Conservation (phyloP, 148 eudicot species). For the Amaranthus palmeri region DNA sequence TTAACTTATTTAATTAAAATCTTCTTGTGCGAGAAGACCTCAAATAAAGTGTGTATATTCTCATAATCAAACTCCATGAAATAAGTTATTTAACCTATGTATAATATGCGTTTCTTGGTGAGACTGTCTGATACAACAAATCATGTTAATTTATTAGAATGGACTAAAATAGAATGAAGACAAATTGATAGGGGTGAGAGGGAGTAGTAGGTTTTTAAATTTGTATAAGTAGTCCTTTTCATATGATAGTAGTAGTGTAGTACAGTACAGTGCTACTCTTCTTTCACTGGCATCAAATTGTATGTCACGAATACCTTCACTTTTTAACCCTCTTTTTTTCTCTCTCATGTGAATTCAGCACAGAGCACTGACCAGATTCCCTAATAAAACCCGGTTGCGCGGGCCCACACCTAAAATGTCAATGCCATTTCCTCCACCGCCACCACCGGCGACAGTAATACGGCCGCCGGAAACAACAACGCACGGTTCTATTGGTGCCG, state of each 20-base stretch:
- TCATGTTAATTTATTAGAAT: too few relatives aligned
- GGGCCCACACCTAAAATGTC: conserved; percentile 8
- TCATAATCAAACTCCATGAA: too few relatives aligned
- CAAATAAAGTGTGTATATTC: too few relatives aligned
- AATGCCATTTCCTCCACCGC: conserved; percentile 1
- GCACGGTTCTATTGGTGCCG: conserved; percentile 48
- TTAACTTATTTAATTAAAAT: too few relatives aligned
- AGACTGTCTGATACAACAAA: too few relatives aligned
- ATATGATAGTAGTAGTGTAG: not conserved
- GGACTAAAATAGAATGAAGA: too few relatives aligned
- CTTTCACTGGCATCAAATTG: conserved; percentile 16
- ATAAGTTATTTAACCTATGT: too few relatives aligned
- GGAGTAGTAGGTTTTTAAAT: not conserved
- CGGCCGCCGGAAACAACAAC: not conserved
- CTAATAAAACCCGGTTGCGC: not conserved
- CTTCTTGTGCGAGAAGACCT: too few relatives aligned
- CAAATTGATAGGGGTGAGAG: too few relatives aligned
- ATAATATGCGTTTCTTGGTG: too few relatives aligned
- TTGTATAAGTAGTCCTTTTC: conserved; percentile 19
- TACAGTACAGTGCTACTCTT: not conserved
- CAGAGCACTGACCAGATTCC: not conserved
- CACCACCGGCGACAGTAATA: conserved; percentile 1
- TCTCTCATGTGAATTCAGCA: not conserved
- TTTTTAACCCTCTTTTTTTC: conserved; percentile 5
- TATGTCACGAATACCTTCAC: conserved; percentile 9